phyloP scores from a whole-genome alignment of 1,139 yeast species.

The Magnusiomyces suaveolens region DNA sequence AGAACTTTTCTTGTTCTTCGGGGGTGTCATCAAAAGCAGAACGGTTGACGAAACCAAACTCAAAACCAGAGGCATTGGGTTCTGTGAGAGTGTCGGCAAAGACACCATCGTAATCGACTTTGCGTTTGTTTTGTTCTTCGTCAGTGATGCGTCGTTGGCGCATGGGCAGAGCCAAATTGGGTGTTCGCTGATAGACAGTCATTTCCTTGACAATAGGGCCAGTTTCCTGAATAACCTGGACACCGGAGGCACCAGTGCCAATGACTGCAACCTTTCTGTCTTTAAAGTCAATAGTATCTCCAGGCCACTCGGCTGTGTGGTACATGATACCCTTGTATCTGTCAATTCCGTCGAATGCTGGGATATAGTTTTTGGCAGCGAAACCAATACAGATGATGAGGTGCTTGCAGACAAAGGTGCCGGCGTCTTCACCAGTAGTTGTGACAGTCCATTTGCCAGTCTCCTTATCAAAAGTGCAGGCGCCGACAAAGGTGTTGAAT shows the following conservation, averaged over 20 bases:
- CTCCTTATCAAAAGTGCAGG: conserved; percentile 32
- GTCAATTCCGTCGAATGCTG: conserved; percentile 30
- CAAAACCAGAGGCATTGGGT: conserved; percentile 21
- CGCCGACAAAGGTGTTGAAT: conserved; percentile 31
- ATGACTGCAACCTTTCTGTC: conserved; percentile 36
- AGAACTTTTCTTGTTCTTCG: conserved; percentile 23
- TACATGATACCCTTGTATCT: conserved; percentile 39
- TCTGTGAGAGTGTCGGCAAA: conserved; percentile 16
- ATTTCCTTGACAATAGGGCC: conserved; percentile 20
- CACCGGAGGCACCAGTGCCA: conserved; percentile 43
- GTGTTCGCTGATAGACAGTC: conserved; percentile 26
- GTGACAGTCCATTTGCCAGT: conserved; percentile 35
- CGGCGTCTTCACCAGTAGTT: conserved; percentile 34
- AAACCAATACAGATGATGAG: conserved; percentile 31
- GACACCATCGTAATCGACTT: conserved; percentile 15
- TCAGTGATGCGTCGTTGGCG: conserved; percentile 16
- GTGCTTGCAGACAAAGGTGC: conserved; percentile 30
- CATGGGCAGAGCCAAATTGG: conserved; percentile 26
- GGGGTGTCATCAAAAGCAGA: conserved; percentile 16
- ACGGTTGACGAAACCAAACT: conserved; percentile 14
- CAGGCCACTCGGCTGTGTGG: conserved; percentile 44
- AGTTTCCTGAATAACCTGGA: conserved; percentile 33
- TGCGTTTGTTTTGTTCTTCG: conserved; percentile 13
- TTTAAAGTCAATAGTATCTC: conserved; percentile 27
- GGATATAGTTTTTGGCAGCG: conserved; percentile 18